phyloP scores from a whole-genome alignment of 192 early-diverging fungal genomes.

The Podila epigama region DNA sequence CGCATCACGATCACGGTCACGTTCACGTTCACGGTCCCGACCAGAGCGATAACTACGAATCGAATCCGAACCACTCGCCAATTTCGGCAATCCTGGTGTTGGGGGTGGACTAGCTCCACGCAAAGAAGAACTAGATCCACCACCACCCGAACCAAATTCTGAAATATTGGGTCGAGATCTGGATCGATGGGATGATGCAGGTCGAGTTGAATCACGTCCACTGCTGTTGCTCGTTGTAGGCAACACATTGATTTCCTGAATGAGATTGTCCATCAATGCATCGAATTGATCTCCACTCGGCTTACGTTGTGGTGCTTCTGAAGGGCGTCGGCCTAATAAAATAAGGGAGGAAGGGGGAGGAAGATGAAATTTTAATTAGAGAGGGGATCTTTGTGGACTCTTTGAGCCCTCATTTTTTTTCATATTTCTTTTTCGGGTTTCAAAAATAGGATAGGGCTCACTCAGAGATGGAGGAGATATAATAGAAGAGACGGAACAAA shows the following conservation, averaged over 20 bases:
- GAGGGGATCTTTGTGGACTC: too few relatives aligned
- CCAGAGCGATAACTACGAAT: slow-evolving; percentile 34
- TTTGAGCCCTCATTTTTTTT: too few relatives aligned
- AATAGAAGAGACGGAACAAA: background rate
- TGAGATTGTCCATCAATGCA: slow-evolving; percentile 51
- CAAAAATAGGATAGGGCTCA: background rate
- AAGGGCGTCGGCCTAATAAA: slow-evolving; percentile 15
- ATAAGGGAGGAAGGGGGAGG: background rate
- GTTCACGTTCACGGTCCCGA: slow-evolving; percentile 32
- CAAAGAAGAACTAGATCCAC: background rate
- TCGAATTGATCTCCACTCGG: slow-evolving; percentile 40
- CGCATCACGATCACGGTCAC: slow-evolving; percentile 12
- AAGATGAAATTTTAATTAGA: too few relatives aligned
- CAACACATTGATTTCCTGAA: slow-evolving; percentile 51
- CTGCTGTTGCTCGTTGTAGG: too few relatives aligned
- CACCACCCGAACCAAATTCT: slow-evolving; percentile 9
- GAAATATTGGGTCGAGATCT: slow-evolving; percentile 44
- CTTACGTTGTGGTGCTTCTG: slow-evolving; percentile 19
- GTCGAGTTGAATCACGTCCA: slow-evolving; percentile 27
- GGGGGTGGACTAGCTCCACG: slow-evolving; percentile 33
- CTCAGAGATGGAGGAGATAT: background rate
- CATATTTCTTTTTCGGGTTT: background rate
- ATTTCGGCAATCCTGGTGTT: slow-evolving; percentile 26
- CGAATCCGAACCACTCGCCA: slow-evolving; percentile 16
- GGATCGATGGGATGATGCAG: slow-evolving; percentile 37